phyloP scores from a whole-genome alignment of 1,139 yeast species.

The Meyerozyma guilliermondii region DNA sequence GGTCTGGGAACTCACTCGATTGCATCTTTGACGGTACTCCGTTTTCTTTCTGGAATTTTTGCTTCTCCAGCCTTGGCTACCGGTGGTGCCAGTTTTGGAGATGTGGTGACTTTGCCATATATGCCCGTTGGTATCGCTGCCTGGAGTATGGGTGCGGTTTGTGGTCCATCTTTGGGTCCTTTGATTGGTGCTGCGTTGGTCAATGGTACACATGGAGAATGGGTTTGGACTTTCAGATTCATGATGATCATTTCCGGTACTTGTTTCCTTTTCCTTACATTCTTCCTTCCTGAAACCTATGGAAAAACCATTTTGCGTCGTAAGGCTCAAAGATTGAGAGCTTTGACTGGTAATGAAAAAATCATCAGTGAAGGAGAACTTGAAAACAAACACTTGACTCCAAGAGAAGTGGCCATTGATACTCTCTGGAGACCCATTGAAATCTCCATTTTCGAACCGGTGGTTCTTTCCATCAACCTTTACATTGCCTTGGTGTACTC shows the following conservation, averaged over 20 bases:
- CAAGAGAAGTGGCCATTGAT: slow-evolving; percentile 8
- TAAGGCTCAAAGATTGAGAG: slow-evolving; percentile 11
- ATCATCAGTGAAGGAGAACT: slow-evolving; percentile 7
- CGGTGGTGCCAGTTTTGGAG: slow-evolving; percentile 34
- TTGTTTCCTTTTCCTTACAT: slow-evolving; percentile 7
- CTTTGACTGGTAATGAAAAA: slow-evolving; percentile 9
- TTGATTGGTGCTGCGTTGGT: slow-evolving; percentile 25
- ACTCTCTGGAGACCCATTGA: slow-evolving; percentile 12
- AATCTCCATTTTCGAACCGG: slow-evolving; percentile 11
- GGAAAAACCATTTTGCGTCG: slow-evolving; percentile 10
- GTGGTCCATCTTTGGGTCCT: slow-evolving; percentile 33
- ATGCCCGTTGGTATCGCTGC: slow-evolving; percentile 23
- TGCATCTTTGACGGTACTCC: slow-evolving; percentile 25
- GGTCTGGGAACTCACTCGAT: slow-evolving; percentile 16
- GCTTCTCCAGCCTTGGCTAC: slow-evolving; percentile 34
- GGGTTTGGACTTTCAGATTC: slow-evolving; percentile 14
- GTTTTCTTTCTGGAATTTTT: slow-evolving; percentile 31
- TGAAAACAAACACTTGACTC: slow-evolving; percentile 5
- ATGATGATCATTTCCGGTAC: slow-evolving; percentile 10
- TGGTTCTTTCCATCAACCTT: slow-evolving; percentile 10
- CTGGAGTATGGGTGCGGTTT: slow-evolving; percentile 29
- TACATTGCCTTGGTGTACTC: slow-evolving; percentile 13
- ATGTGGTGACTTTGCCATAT: slow-evolving; percentile 19
- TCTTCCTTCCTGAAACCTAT: slow-evolving; percentile 12
- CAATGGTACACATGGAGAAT: slow-evolving; percentile 7